A percentile compares a stretch with the other conserved stretches of the same genome.
These are phyloP conservation scores for Ampelocalamus luodianensis DNA, from an alignment of 176 grass and related monocot species.

Conservation along the genomic window DNA sequence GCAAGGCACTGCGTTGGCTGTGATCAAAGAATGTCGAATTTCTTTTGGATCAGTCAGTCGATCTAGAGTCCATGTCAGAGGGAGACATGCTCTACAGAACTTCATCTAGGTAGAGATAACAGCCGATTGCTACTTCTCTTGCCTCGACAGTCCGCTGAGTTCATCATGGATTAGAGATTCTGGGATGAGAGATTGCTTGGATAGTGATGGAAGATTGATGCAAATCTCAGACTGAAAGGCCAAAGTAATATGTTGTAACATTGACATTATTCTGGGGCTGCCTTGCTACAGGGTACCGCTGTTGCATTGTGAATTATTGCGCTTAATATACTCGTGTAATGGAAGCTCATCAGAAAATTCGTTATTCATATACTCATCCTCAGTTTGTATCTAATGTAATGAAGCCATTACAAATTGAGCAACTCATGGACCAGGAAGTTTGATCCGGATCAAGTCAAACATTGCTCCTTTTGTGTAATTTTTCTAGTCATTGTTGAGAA, in stretches of 20 bases:
- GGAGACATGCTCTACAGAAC: slow-evolving; percentile 29
- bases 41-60: slow-evolving; percentile 51
- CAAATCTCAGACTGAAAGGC: slow-evolving; percentile 54
- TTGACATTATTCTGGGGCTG: no score
- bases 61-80: slow-evolving; percentile 44
- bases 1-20: slow-evolving; percentile 44
- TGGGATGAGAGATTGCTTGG: slow-evolving; percentile 39
- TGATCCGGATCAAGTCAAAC: no score
- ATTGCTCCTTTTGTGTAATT: no score
- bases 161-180: slow-evolving; percentile 45
- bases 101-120: slow-evolving; percentile 38
- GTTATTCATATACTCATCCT: no score
- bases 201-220: slow-evolving; percentile 44
- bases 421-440: no score
- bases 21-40: slow-evolving; percentile 51
- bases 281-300: no score
- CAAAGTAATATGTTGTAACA: slow-evolving; percentile 28
- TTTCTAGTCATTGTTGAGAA: no score
- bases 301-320: no score
- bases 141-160: slow-evolving; percentile 44
- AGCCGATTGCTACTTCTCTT: slow-evolving; percentile 58
- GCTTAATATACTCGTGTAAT: no score
- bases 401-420: no score
- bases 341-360: no score
- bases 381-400: no score